Base-by-base conservation (phyloP, 2,329 filamentous ascomycete species). In the Aspergillus luchuensis region DNA sequence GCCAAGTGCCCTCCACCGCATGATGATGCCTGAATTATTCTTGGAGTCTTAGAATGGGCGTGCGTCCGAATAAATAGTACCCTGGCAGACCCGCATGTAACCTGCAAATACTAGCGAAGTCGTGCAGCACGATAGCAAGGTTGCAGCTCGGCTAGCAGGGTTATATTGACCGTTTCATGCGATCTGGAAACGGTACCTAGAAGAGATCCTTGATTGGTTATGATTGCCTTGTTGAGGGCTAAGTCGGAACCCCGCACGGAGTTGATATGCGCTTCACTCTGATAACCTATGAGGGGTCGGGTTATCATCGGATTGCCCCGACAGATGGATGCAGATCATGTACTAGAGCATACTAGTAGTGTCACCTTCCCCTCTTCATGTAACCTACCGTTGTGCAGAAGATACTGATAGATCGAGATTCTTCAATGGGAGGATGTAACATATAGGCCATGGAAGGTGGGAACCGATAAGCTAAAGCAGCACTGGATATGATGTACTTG, bases 361-460 rank as follows among this genome's bases (percentile, higher is more conserved):
- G 51, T 54, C 36, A 54, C 51, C 51, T 54, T 54, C 51, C 23
- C 50, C 50, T 43, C 51, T 5, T 21, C 45, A 48, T 48, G 45
- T 48, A 48, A 48, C 21, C 4, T 30, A 30, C 28, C 10, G 1
- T 4, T 43, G 41, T 36, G 33, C 10, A 36, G 33, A 36, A 36
- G 33, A 6, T 36, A 36, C 11, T 30, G 28, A 30, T 30, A 30
- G 10, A 11, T 30, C 10, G 28, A 30, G 33, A 1, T 36, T 36
- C 33, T 36, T 36, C 33, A 36, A 10, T 36, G 33, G 33, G 33
- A 5, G 33, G 5, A 36, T 36, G 33, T 36, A 36, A 36, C 33
- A 36, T 36, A 36, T 36, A 36, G 33, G 33, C 33, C 11, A 36
- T 5, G 33, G 10, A 36, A 30, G 28, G 28, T 11, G 4, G 10